Conservation (phyloP, 805 yeast species). For the Metschnikowia kunwiensis region DNA sequence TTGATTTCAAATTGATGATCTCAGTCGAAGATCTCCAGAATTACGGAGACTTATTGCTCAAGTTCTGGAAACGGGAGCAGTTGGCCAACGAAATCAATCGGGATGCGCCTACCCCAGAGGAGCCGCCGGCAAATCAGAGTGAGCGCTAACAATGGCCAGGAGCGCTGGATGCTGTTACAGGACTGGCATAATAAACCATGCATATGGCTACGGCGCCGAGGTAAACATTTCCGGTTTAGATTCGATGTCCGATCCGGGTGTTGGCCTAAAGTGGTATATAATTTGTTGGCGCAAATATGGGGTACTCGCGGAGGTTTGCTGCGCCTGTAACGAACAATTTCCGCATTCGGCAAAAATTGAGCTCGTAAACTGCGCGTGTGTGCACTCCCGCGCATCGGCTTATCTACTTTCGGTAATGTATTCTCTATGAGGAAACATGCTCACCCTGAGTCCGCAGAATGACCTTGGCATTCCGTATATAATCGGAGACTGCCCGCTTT, state of each 20-base stretch:
- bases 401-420: background rate
- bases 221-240: no score
- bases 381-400: constrained; percentile 2
- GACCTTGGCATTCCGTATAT: background rate
- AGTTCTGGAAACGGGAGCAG: constrained; percentile 80
- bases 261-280: no score
- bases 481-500: background rate
- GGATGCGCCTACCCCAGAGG: constrained; percentile 2
- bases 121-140: background rate
- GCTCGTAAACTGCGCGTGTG: constrained; percentile 5
- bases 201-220: no score
- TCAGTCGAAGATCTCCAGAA: constrained; percentile 86
- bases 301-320: no score
- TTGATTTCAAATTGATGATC: constrained; percentile 85
- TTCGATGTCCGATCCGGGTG: no score
- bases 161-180: no score
- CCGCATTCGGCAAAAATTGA: constrained; percentile 4
- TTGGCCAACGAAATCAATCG: constrained; percentile 35
- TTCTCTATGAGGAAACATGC: no score
- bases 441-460: no score
- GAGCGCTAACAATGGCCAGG: no score
- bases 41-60: constrained; percentile 80
- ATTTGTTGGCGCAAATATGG: no score
- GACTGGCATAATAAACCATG: no score
- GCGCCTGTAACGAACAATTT: background rate